Evolutionary conservation across 1,139 yeast species (phyloP), one percentile per base, ranked within the genome.

Genomic region (Lodderomyces margitis): DNA sequence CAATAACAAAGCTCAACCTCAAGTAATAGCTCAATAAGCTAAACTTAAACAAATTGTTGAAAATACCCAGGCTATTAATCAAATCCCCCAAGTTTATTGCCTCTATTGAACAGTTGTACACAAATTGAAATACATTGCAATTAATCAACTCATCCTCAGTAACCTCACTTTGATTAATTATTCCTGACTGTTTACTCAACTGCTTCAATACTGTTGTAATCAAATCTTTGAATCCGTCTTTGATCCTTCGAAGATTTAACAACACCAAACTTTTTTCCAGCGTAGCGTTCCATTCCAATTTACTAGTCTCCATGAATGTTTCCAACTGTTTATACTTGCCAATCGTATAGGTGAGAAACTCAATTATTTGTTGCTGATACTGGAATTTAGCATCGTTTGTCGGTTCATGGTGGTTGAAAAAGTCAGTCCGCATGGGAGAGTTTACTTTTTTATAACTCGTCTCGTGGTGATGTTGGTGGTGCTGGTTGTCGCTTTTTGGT

Each of bases 71-170:
- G 7, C 35, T 34, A 23, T 50, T 49, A 19, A 55, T 27, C 5
- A 53, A 34, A 10, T 37, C 27, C 1, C 60, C 64, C 15, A 61
- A 20, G 36, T 56, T 52, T 19, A 58, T 40, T 15, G 41, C 45
- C 12, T 48, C 46, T 6, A 56, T 16, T 23, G 49, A 46, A 39
- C 53, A 48, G 30, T 50, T 49, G 38, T 51, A 47, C 3, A 56
- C 56, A 43, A 57, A 41, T 37, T 52, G 54, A 12, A 52, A 47
- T 7, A 55, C 40, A 43, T 52, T 47, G 21, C 42, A 34, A 9
- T 41, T 41, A 5, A 45, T 33, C 19, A 45, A 40, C 12, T 44
- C 42, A 2, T 42, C 47, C 14, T 43, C 45, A 21, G 36, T 36
- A 21, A 32, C 16, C 21, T 41, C 21, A 20, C 30, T 21, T 12